Evolutionary conservation across 306 rosid species (phyloP).

Genomic region (Cicer chorassanicum): DNA sequence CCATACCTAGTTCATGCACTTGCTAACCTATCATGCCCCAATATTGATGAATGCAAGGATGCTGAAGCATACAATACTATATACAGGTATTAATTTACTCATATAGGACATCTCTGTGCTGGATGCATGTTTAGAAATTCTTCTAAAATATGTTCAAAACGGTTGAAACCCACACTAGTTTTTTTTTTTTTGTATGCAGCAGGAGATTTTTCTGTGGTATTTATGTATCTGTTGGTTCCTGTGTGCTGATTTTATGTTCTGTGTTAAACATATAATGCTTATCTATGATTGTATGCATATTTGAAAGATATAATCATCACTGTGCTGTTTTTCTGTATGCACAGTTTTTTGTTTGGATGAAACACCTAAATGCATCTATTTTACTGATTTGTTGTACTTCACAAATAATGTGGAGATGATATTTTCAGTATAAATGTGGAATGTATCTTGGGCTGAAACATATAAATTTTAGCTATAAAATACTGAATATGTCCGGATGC

Average conservation of each 20-base stretch:
- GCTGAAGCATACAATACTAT: slow-evolving; percentile 70
- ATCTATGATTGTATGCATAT: slow-evolving; percentile 20
- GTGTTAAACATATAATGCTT: slow-evolving; percentile 21
- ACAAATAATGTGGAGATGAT: not conserved
- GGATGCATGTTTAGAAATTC: slow-evolving; percentile 9
- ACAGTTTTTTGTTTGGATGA: slow-evolving; percentile 33
- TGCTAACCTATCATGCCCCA: slow-evolving; percentile 90
- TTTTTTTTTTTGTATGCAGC: not conserved
- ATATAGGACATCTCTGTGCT: slow-evolving; percentile 17
- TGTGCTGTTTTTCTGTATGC: slow-evolving; percentile 16
- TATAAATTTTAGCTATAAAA: slow-evolving; percentile 32
- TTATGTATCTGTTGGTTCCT: not conserved
- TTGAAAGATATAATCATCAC: slow-evolving; percentile 11
- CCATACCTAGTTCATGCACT: slow-evolving; percentile 86
- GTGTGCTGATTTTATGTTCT: slow-evolving; percentile 24
- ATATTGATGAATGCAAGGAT: slow-evolving; percentile 88
- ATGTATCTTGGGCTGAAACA: slow-evolving; percentile 25
- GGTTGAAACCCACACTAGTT: not conserved
- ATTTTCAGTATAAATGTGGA: slow-evolving; percentile 29
- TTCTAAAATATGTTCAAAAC: slow-evolving; percentile 12
- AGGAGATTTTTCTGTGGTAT: slow-evolving; percentile 10
- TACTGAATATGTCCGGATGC: slow-evolving; percentile 37
- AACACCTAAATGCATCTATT: slow-evolving; percentile 25
- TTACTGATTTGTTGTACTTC: slow-evolving; percentile 27
- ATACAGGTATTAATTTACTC: slow-evolving; percentile 67